Percentiles rank a stretch among this genome's conserved stretches.
Conservation (phyloP, 2,329 filamentous ascomycete genomes). For the Chrysoporthe austroafricana region DNA sequence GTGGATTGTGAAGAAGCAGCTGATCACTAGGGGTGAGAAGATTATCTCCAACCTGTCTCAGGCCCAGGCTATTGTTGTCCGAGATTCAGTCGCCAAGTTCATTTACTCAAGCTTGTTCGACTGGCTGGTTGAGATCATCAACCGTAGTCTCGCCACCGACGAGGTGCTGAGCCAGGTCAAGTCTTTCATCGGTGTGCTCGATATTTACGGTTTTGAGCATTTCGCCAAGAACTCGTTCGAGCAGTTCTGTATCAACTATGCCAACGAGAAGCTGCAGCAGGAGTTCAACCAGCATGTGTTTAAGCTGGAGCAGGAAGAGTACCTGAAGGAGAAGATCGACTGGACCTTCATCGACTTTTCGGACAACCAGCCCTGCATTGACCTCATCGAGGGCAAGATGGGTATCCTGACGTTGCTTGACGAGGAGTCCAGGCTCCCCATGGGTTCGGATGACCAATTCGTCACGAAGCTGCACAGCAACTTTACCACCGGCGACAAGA, state of each 20-base stretch:
- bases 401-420: conserved; percentile 91
- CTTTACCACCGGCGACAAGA: conserved; percentile 79
- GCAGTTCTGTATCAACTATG: conserved; percentile 99
- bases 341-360: conserved; percentile 99
- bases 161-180: conserved; percentile 80
- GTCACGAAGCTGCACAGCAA: conserved; percentile 96
- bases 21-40: conserved; percentile 94
- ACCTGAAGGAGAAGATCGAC: conserved; percentile 93
- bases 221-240: conserved; percentile 99
- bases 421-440: conserved; percentile 93
- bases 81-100: conserved; percentile 97
- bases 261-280: conserved; percentile 98
- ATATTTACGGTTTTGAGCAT: conserved; percentile 99
- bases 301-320: conserved; percentile 98
- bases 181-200: conserved; percentile 95
- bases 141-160: conserved; percentile 85
- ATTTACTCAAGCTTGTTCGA: conserved; percentile 98
- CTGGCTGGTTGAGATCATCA: conserved; percentile 98
- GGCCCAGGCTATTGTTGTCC: conserved; percentile 89
- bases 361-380: conserved; percentile 98
- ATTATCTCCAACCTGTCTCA: conserved; percentile 95
- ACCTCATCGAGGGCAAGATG: conserved; percentile 95
- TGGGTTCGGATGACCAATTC: conserved; percentile 97
- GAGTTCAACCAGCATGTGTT: conserved; percentile 99
- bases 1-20: conserved; percentile 99